A percentile compares a stretch with the other conserved stretches of the same genome.
phyloP scores from a whole-genome alignment of 208 protist genomes.

The Strigomonas culicis region DNA sequence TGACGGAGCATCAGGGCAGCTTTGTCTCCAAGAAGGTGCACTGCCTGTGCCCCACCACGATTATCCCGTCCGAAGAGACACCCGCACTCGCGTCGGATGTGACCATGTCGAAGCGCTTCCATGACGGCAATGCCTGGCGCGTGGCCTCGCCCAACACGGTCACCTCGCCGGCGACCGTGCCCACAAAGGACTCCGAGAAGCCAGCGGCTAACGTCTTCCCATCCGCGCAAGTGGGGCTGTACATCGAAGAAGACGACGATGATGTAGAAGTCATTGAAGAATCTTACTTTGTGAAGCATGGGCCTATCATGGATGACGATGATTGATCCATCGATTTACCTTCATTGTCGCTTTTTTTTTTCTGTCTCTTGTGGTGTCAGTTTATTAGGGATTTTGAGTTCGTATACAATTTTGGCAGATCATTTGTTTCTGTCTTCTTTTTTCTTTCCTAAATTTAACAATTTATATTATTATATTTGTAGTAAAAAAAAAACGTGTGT shows the following conservation, averaged over 20 bases:
- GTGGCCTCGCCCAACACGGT: conserved; percentile 9
- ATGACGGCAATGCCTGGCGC: conserved; percentile 38
- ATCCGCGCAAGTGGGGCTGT: neutral
- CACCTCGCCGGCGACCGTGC: neutral
- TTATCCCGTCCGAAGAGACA: conserved; percentile 6
- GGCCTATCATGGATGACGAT: conserved; percentile 84
- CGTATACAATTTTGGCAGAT: neutral
- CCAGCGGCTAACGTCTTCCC: neutral
- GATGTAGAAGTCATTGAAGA: conserved; percentile 81
- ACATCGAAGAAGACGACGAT: conserved; percentile 70
- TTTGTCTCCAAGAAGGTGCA: conserved; percentile 65
- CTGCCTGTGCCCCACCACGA: conserved; percentile 29
- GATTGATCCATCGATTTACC: conserved; percentile 19
- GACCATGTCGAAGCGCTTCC: conserved; percentile 56
- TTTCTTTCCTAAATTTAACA: conserved; percentile 13
- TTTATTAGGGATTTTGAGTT: too few species aligned
- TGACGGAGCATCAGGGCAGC: conserved; percentile 81
- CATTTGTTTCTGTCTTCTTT: conserved; percentile 4
- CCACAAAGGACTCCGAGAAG: neutral
- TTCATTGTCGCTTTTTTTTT: conserved; percentile 12
- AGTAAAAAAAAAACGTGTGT: too few species aligned
- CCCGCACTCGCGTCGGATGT: conserved; percentile 57
- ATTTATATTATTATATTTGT: too few species aligned
- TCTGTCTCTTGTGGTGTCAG: conserved; percentile 13
- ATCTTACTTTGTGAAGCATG: conserved; percentile 74